These are phyloP conservation scores for Volvariella surrecta DNA, from an alignment of 1,284 basidiomycete genomes.

Conservation along the genomic window DNA sequence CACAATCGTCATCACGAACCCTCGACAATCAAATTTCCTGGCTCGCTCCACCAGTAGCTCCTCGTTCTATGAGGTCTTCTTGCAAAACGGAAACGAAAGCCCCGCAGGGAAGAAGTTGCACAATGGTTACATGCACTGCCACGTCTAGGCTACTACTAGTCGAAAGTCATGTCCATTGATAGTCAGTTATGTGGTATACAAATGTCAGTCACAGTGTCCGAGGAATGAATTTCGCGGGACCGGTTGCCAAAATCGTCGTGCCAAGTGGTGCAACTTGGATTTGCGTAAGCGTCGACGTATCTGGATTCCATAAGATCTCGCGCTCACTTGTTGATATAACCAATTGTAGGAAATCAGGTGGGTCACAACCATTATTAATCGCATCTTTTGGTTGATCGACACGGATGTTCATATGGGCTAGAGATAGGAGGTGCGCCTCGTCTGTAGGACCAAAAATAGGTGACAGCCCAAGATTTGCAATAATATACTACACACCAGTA, in stretches of 20 bases:
- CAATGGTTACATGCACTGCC: conserved; percentile 44
- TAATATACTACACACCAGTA: no score
- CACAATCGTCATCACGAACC: conserved; percentile 45
- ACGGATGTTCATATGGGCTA: conserved; percentile 56
- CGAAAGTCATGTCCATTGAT: no score
- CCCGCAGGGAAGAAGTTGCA: conserved; percentile 35
- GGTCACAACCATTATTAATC: conserved; percentile 65
- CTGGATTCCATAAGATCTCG: conserved; percentile 13
- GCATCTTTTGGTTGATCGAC: conserved; percentile 52
- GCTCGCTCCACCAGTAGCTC: conserved; percentile 38
- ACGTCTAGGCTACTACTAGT: conserved; percentile 46
- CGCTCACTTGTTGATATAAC: conserved; percentile 47
- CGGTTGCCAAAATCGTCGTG: conserved; percentile 26
- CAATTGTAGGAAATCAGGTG: conserved; percentile 57
- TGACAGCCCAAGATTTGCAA: conserved; percentile 34
- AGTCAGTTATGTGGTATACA: no score
- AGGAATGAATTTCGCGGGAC: conserved; percentile 32
- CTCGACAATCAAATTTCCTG: conserved; percentile 46
- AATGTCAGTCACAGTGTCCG: no score
- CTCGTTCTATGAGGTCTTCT: conserved; percentile 35
- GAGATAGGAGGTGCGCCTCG: conserved; percentile 47
- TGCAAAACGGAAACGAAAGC: conserved; percentile 44
- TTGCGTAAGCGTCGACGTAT: conserved; percentile 30
- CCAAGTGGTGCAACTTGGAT: conserved; percentile 34
- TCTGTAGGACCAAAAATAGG: conserved; percentile 39